Conservation (phyloP, 768 basidiomycete genomes). For the Clathrus columnatus region DNA sequence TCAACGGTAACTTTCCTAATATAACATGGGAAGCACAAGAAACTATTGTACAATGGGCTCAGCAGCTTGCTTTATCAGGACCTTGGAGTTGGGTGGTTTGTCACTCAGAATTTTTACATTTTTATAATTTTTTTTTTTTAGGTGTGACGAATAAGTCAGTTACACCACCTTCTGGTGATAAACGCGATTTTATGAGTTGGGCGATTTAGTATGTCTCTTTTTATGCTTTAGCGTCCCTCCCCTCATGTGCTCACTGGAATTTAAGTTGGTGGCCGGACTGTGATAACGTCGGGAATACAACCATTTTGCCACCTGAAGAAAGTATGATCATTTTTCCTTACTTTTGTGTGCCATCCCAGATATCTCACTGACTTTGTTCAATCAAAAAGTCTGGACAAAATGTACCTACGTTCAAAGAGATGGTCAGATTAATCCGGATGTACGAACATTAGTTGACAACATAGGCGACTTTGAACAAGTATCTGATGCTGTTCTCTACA, state of each 20-base stretch:
- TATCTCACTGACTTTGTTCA: too few species aligned
- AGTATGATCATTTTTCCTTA: neutral
- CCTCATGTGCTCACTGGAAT: neutral
- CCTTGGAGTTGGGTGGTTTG: conserved; percentile 1
- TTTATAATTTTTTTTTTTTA: conserved; percentile 14
- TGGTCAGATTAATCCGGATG: conserved; percentile 49
- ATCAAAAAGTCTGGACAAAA: conserved; percentile 28
- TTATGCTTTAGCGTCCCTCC: neutral
- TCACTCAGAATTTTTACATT: neutral
- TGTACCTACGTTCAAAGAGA: conserved; percentile 42
- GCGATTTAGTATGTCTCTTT: conserved; percentile 61
- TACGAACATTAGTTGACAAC: conserved; percentile 31
- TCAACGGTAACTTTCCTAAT: neutral
- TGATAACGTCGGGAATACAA: neutral
- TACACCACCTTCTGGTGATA: conserved; percentile 32
- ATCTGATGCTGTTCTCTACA: conserved; percentile 37
- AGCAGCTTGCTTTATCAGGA: neutral
- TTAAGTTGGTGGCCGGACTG: neutral
- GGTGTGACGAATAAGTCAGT: conserved; percentile 28
- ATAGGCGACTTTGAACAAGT: conserved; percentile 13
- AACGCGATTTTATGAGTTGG: conserved; percentile 62
- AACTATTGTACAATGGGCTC: conserved; percentile 1
- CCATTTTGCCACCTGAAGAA: neutral
- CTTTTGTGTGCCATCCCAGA: neutral
- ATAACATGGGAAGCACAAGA: conserved; percentile 3